phyloP scores from a whole-genome alignment of 441 rosid genomes.

The Theobroma grandiflorum region DNA sequence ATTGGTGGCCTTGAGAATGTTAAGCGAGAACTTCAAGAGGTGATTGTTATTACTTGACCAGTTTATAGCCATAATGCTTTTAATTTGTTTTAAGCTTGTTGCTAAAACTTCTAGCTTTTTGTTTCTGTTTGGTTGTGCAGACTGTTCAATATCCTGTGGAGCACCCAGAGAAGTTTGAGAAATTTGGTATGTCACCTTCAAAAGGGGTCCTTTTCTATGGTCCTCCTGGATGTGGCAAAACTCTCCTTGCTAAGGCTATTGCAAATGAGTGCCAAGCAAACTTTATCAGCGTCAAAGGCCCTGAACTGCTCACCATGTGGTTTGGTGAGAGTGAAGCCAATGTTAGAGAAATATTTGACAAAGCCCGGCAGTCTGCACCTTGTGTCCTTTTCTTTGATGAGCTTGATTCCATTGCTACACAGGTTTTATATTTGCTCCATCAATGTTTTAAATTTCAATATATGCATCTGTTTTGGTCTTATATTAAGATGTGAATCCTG shows the following conservation, averaged over 20 bases:
- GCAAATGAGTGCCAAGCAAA: slow-evolving; percentile 38
- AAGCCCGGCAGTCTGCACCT: slow-evolving; percentile 31
- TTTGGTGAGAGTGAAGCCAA: slow-evolving; percentile 36
- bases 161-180: slow-evolving; percentile 89
- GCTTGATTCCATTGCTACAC: slow-evolving; percentile 32
- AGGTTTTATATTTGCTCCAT: slow-evolving; percentile 4
- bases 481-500: background rate
- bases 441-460: background rate
- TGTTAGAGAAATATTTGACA: slow-evolving; percentile 28
- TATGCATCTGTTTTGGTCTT: background rate
- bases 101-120: background rate
- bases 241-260: slow-evolving; percentile 32
- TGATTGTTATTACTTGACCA: slow-evolving; percentile 24
- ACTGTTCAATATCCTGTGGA: slow-evolving; percentile 63
- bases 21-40: slow-evolving; percentile 84
- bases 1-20: slow-evolving; percentile 80
- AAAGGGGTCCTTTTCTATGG: slow-evolving; percentile 73
- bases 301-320: slow-evolving; percentile 32
- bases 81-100: background rate
- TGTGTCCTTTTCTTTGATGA: slow-evolving; percentile 34
- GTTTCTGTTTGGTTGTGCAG: background rate
- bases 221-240: slow-evolving; percentile 36
- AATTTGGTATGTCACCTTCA: slow-evolving; percentile 85
- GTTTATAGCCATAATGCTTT: background rate
- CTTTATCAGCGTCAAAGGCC: slow-evolving; percentile 35